Evolutionary conservation across 1,139 yeast genomes (phyloP).

Genomic region (Protomyces pachydermus): DNA sequence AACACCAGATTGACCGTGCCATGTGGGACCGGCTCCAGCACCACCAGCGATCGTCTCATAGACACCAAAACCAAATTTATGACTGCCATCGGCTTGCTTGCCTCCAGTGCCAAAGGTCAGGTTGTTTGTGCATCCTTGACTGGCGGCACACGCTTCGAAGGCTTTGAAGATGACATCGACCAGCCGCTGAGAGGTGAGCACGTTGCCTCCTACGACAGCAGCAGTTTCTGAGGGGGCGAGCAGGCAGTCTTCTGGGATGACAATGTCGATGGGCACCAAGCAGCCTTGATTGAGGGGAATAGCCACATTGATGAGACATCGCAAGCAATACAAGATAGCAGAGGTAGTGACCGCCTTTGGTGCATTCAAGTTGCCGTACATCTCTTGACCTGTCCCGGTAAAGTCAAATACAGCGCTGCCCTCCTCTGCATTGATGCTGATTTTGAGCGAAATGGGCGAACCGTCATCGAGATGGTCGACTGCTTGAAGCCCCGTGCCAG

Average conservation of each 20-base stretch:
- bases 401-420: constrained; percentile 57
- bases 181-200: constrained; percentile 78
- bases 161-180: constrained; percentile 75
- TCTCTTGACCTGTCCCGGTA: constrained; percentile 56
- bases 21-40: constrained; percentile 61
- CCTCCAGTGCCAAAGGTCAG: constrained; percentile 61
- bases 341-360: constrained; percentile 60
- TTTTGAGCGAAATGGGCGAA: constrained; percentile 47
- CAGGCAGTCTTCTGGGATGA: constrained; percentile 64
- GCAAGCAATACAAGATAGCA: constrained; percentile 69
- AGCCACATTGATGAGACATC: constrained; percentile 69
- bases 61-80: constrained; percentile 55
- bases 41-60: constrained; percentile 46
- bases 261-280: constrained; percentile 60
- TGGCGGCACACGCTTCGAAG: constrained; percentile 69
- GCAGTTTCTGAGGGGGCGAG: constrained; percentile 69
- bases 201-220: constrained; percentile 86
- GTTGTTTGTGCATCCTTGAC: constrained; percentile 64
- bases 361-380: constrained; percentile 56
- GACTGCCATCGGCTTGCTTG: constrained; percentile 41
- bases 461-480: constrained; percentile 61
- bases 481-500: constrained; percentile 44
- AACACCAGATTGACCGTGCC: constrained; percentile 61
- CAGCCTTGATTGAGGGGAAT: constrained; percentile 86
- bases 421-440: constrained; percentile 44